Evolutionary conservation across 1,139 yeast genomes (phyloP).

Genomic region (Blastobotrys arbuscula): DNA sequence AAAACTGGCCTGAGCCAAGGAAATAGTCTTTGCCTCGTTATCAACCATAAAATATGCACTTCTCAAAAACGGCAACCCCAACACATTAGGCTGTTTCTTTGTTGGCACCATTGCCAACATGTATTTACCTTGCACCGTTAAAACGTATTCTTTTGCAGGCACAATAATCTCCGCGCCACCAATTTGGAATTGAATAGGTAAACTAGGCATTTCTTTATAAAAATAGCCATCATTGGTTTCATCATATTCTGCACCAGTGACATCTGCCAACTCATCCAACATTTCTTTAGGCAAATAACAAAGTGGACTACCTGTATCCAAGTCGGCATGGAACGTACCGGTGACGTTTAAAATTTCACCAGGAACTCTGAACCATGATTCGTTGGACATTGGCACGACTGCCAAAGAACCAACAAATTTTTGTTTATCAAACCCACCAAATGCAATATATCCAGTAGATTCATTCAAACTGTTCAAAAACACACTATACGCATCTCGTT

Average conservation of each 20-base stretch:
- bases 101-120: conserved; percentile 24
- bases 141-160: conserved; percentile 22
- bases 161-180: conserved; percentile 28
- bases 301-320: conserved; percentile 66
- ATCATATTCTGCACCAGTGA: conserved; percentile 19
- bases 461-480: conserved; percentile 18
- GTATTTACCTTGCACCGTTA: conserved; percentile 14
- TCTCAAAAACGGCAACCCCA: conserved; percentile 76
- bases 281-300: conserved; percentile 45
- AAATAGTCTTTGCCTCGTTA: conserved; percentile 43
- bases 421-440: conserved; percentile 53
- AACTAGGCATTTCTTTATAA: conserved; percentile 14
- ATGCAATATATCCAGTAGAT: conserved; percentile 34
- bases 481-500: conserved; percentile 40
- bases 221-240: conserved; percentile 17
- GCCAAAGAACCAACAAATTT: conserved; percentile 46
- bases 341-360: conserved; percentile 11
- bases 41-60: conserved; percentile 77
- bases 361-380: conserved; percentile 16
- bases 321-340: conserved; percentile 30
- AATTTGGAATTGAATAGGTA: conserved; percentile 22
- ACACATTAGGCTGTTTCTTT: conserved; percentile 25
- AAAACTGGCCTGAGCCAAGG: conserved; percentile 55
- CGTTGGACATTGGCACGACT: conserved; percentile 42
- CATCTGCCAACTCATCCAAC: conserved; percentile 22